Evolutionary conservation across 495 filamentous ascomycete genomes (phyloP), one percentile per base, ranked within the genome.

Genomic region (Penicillium turbatum): DNA sequence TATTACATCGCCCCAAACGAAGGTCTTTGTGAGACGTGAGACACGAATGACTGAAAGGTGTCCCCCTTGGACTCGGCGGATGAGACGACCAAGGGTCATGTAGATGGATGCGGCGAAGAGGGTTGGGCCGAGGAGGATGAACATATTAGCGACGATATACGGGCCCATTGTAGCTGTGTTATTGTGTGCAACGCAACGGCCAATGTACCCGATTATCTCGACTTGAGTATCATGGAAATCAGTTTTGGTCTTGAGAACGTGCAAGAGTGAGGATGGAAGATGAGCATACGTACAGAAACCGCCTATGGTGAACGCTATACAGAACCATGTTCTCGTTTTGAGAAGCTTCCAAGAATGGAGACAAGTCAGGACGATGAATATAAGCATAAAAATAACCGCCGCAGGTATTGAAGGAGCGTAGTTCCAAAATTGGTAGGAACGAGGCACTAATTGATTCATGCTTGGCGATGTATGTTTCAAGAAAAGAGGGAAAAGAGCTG

Each of bases 71-170:
- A 74, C 63, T 19, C 67, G 53, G 7, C 59, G 62, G 34, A 80
- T 74, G 10, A 79, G 17, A 6, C 76, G 69, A 0, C 70, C 78
- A 12, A 81, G 72, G 17, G 72, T 63, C 74, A 79, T 81, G 60
- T 80, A 80, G 15, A 81, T 71, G 0, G 76, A 76, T 2, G 77
- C 77, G 1, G 77, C 74, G 46, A 71, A 72, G 9, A 78, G 59
- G 3, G 68, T 71, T 9, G 52, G 54, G 1, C 57, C 61, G 46
- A 71, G 55, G 24, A 58, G 56, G 21, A 68, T 41, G 51, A 70
- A 62, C n/a, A 69, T 39, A n/a, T 59, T 55, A 39, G 64, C 52
- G n/a, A 71, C 42, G 9, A 64, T 50, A 41, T 64, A 65, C 10
- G 47, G 38, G 5, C 44, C 49, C 40, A 71, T 60, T 2, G 56